Evolutionary conservation across 2,329 filamentous ascomycete genomes (phyloP).

Genomic region (Aspergillus versicolor): DNA sequence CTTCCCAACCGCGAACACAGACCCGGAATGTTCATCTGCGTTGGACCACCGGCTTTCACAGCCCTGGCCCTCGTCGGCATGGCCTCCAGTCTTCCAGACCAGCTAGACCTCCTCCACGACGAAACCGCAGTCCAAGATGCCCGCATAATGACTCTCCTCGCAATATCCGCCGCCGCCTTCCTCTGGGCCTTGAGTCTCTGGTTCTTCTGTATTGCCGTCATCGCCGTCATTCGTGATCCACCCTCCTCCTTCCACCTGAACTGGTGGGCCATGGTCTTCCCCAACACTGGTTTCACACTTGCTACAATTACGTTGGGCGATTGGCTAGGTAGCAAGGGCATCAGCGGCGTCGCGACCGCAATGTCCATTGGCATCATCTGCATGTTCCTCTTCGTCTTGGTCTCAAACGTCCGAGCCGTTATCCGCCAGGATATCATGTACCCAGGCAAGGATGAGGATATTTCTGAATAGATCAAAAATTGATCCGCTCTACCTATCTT

Average conservation of each 20-base stretch:
- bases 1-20: constrained; percentile 64
- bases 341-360: constrained; percentile 56
- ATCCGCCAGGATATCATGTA: constrained; percentile 54
- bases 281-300: constrained; percentile 63
- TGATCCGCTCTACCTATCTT: not conserved
- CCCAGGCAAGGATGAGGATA: constrained; percentile 62
- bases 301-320: constrained; percentile 58
- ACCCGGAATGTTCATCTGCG: constrained; percentile 72
- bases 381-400: constrained; percentile 56
- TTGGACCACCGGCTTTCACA: constrained; percentile 73
- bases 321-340: constrained; percentile 51
- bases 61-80: constrained; percentile 69
- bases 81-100: constrained; percentile 53
- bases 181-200: constrained; percentile 64
- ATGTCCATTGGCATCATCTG: constrained; percentile 57
- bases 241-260: constrained; percentile 50
- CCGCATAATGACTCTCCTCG: constrained; percentile 46
- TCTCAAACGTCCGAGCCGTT: constrained; percentile 52
- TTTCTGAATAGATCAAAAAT: constrained; percentile 24
- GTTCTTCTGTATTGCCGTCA: constrained; percentile 54
- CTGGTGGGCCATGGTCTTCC: constrained; percentile 68
- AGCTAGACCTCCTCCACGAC: constrained; percentile 49
- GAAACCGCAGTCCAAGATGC: constrained; percentile 24
- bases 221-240: constrained; percentile 46
- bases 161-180: constrained; percentile 54